Base-by-base conservation (phyloP, 179 eudicot genomes). In the Dionaea muscipula region DNA sequence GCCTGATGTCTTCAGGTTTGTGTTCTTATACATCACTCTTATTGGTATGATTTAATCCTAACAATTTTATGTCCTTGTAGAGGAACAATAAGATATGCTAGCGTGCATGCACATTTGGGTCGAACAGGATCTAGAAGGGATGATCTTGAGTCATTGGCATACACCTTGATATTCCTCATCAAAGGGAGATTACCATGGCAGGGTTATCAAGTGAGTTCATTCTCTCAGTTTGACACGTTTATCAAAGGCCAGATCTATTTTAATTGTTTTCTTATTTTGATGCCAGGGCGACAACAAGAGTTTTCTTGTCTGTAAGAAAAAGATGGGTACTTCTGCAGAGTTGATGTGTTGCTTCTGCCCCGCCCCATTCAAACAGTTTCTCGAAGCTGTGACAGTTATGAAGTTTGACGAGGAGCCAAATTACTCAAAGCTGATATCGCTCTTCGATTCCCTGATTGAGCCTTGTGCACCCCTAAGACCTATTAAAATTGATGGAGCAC, bases 91-190 rank as follows among this genome's bases (percentile, higher is more conserved):
- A 76, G 96, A 69, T 88, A 88, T 72, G 96, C 96, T 65, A 88
- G 96, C 75, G 96, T 88, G 36, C 96, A 88, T 80, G 96, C 94
- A 33, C 96, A 88, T 70, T 73, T 88, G 64, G 96, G 96, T 57
- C 87, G 96, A 47, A 88, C 94, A 26, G 96, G 96, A 40, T 82
- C 94, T 73, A 69, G 96, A 64, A 80, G 96, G 73, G 96, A 88
- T 52, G 96, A 88, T 69, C 91, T 88, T 36, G 96, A 88, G 75
- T 88, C 96, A 33, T 59, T 88, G 65, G 96, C 96, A 15, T 88
- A 88, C 70, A 88, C 96, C 27, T 68, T 88, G 70, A 85, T 85
- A 56, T 85, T 88, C 70, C 91, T 88, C 31, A 75, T 88, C 12
- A 82, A 77, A 54, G 94, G 96, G 63, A 76, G 94, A 64, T 57